Evolutionary conservation across 257 asterid genomes (phyloP).

Genomic region (Cruciata laevipes): DNA sequence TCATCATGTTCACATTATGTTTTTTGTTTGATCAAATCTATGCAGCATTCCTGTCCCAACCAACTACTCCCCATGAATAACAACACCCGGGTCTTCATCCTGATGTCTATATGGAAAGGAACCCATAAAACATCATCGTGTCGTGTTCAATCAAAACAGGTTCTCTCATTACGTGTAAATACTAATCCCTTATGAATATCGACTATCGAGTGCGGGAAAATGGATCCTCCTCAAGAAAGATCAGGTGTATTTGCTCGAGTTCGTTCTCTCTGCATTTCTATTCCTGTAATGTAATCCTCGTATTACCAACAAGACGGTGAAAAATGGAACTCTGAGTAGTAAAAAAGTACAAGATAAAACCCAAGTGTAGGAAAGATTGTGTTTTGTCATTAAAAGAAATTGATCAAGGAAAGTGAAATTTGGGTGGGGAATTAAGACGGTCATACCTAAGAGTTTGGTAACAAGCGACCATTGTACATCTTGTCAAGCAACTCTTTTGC

Average conservation of each 20-base stretch:
- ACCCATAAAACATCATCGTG: no score
- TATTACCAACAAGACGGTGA: slow-evolving; percentile 1
- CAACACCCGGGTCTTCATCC: no score
- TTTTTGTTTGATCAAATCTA: background rate
- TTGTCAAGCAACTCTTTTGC: slow-evolving; percentile 74
- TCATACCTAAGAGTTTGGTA: slow-evolving; percentile 67
- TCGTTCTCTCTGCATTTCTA: background rate
- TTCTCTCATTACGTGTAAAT: no score
- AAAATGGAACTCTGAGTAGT: background rate
- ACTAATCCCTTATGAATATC: background rate
- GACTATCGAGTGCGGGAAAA: background rate
- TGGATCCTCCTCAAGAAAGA: background rate
- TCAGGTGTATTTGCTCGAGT: background rate
- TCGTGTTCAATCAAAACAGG: no score
- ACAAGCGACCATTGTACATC: slow-evolving; percentile 86
- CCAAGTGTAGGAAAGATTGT: background rate
- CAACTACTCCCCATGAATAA: no score
- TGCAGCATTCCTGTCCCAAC: background rate
- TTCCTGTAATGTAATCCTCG: background rate
- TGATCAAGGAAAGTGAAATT: background rate
- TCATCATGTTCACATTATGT: background rate
- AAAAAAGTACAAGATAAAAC: background rate
- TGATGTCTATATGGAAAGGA: no score
- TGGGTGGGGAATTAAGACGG: background rate
- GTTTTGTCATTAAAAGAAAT: background rate